Evolutionary conservation across 2,329 filamentous ascomycete genomes (phyloP).

Genomic region (Beauveria varroae): DNA sequence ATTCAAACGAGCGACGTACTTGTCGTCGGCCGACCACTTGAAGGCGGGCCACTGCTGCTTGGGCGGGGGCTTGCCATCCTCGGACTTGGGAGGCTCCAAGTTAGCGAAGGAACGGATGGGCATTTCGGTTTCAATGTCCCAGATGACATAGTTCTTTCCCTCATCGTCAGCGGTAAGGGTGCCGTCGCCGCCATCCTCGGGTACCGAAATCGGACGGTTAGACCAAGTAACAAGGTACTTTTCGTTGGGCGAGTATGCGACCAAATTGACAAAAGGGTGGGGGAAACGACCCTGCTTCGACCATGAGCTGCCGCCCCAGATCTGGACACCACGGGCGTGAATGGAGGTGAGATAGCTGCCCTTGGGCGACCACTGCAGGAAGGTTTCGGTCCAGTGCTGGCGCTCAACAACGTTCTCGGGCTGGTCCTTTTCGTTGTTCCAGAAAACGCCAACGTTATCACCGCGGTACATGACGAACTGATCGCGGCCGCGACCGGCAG

Average conservation of each 20-base stretch:
- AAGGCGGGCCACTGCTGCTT: constrained; percentile 98
- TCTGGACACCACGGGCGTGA: constrained; percentile 91
- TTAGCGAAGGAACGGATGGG: constrained; percentile 91
- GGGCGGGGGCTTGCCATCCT: constrained; percentile 58
- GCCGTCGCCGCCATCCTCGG: constrained; percentile 77
- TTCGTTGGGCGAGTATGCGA: constrained; percentile 91
- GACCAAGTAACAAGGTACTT: constrained; percentile 97
- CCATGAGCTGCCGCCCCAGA: constrained; percentile 92
- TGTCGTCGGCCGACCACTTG: constrained; percentile 98
- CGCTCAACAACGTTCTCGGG: constrained; percentile 88
- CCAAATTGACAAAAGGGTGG: constrained; percentile 89
- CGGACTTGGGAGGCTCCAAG: constrained; percentile 62
- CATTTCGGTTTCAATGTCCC: constrained; percentile 86
- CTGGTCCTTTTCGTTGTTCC: constrained; percentile 92
- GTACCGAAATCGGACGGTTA: constrained; percentile 83
- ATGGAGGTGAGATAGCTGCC: constrained; percentile 93
- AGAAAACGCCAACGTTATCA: constrained; percentile 89
- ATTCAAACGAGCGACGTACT: constrained; percentile 88
- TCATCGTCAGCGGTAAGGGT: constrained; percentile 86
- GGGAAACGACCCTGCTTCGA: constrained; percentile 86
- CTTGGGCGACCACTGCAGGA: constrained; percentile 94
- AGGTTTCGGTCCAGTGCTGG: constrained; percentile 94
- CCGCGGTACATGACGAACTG: constrained; percentile 93
- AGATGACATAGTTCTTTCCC: constrained; percentile 98
- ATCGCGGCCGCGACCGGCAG: constrained; percentile 71